Percentiles rank a stretch among this genome's conserved stretches.
Evolutionary conservation across 495 filamentous ascomycete genomes (phyloP).

Genomic region (Annulohypoxylon nitens): DNA sequence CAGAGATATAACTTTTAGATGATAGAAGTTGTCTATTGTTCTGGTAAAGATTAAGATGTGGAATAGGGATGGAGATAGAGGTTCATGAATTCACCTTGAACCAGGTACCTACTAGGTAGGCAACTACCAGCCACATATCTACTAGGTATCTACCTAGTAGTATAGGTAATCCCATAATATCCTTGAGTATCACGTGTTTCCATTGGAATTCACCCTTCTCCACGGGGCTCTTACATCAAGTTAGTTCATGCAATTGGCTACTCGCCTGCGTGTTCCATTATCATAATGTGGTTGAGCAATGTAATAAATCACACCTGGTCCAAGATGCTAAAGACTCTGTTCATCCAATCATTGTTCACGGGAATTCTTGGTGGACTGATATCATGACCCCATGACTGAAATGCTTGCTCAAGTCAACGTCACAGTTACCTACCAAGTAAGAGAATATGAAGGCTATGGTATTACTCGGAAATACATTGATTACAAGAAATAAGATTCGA

Average conservation of each 20-base stretch:
- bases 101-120: no score
- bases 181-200: neutral
- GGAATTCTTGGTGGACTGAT: neutral
- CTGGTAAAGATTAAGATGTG: neutral
- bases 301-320: neutral
- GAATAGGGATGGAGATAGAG: neutral
- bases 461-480: neutral
- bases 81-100: neutral
- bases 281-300: neutral
- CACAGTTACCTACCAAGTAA: neutral
- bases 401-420: neutral
- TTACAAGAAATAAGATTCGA: neutral
- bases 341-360: neutral
- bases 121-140: no score
- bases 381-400: neutral
- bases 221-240: neutral
- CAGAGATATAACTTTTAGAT: neutral
- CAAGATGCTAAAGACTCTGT: neutral
- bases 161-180: no score
- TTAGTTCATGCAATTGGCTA: neutral
- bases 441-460: neutral
- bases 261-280: neutral
- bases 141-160: no score
- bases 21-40: neutral
- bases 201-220: neutral